Base-by-base conservation (phyloP, 2,329 filamentous ascomycete species). In the Alternaria gansuensis region DNA sequence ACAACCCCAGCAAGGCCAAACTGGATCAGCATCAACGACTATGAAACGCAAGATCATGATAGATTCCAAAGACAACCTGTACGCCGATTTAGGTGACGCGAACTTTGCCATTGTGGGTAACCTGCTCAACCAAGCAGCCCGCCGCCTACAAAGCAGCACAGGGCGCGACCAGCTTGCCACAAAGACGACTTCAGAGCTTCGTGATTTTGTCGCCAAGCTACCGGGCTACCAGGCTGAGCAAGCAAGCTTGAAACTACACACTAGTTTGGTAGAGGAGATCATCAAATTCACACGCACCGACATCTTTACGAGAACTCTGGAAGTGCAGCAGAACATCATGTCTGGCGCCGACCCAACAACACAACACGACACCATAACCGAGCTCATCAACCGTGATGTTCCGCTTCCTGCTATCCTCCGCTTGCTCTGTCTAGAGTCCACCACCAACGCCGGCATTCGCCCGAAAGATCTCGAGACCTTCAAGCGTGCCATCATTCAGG, bases 51-150 rank as follows among this genome's bases (percentile, higher is more conserved):
- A 96, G 70, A 89, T 99, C 44, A 86, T 91, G 70, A 85, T 99
- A 1, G 94, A 98, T 75, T 91, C 91, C 3, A 92, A 90, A 13
- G 96, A 99, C 75, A 90, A 91, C 64, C 83, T 99, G 10, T 99
- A 94, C 74, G 88, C 89, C 46, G 90, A 96, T 66, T 83, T 99
- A 4, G 88, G 94, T 55, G 92, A 98, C 75, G 88, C 91, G 39
- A 99, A 99, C 75, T 99, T 98, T 76, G 94, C 93, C 34, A 93
- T 97, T 54, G 93, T 99, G 37, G 95, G 95, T 13, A 89, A 88
- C 51, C 81, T 96, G 8, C 83, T 99, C 61, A 97, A 97, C 77
- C 94, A 93, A 75, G 91, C 96, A 11, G 96, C 95, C 4, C 88
- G 93, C 29, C 88, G 94, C 11, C 82, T 99, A 24, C 91, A 90